These are phyloP conservation scores for Solanum hybrid DNA, from an alignment of 305 asterid species.

Conservation along the genomic window DNA sequence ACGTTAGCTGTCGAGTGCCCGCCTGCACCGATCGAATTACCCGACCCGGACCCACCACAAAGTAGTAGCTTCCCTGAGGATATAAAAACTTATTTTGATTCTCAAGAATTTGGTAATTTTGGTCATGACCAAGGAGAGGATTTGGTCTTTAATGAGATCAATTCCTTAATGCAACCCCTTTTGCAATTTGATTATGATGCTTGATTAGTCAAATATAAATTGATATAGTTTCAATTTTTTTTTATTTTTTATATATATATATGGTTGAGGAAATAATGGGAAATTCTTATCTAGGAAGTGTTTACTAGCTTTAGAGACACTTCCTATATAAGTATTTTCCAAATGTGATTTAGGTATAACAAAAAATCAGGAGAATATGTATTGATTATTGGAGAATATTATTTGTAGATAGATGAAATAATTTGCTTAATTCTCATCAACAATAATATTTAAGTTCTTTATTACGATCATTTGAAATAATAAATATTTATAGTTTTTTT, in stretches of 20 bases:
- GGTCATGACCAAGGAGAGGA: conserved; percentile 39
- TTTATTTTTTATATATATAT: neutral
- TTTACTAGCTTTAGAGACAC: neutral
- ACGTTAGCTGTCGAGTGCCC: conserved; percentile 48
- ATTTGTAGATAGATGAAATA: neutral
- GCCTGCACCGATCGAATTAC: conserved; percentile 10
- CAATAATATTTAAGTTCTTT: neutral
- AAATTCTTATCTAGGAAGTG: conserved; percentile 10
- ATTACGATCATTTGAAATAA: neutral
- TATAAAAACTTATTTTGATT: conserved; percentile 35
- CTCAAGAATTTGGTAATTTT: conserved; percentile 24
- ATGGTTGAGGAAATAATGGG: neutral
- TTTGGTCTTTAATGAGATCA: conserved; percentile 49
- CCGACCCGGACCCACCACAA: conserved; percentile 23
- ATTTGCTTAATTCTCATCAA: neutral
- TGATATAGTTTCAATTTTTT: neutral
- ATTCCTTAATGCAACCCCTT: conserved; percentile 61
- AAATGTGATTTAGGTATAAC: neutral
- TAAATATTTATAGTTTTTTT: neutral
- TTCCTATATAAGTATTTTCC: conserved; percentile 7
- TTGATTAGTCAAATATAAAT: neutral
- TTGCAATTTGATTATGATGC: conserved; percentile 41
- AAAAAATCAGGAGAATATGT: neutral
- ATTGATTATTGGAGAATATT: neutral
- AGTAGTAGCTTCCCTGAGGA: conserved; percentile 50